These are phyloP conservation scores for Aspergillus sp. DNA, from an alignment of 2,329 filamentous ascomycete genomes.

Conservation along the genomic window DNA sequence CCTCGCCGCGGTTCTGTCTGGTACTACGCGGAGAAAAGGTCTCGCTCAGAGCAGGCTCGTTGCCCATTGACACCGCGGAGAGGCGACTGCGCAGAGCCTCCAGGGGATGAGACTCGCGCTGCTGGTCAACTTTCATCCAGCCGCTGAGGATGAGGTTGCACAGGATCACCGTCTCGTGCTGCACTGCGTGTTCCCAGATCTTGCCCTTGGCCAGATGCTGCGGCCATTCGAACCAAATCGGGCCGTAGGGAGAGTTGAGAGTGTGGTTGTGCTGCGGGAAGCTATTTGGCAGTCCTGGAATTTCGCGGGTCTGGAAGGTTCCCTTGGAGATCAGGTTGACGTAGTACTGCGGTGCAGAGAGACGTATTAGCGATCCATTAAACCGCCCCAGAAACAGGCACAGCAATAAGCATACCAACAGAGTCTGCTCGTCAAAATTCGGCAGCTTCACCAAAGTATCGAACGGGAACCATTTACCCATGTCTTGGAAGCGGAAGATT, in stretches of 20 bases:
- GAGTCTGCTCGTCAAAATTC: slow-evolving; percentile 9
- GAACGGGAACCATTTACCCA: slow-evolving; percentile 31
- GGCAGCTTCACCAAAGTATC: slow-evolving; percentile 24
- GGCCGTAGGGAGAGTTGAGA: slow-evolving; percentile 19
- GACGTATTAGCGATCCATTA: neutral
- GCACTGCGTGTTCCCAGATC: slow-evolving; percentile 14
- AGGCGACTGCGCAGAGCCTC: slow-evolving; percentile 1
- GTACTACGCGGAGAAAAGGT: slow-evolving; percentile 2
- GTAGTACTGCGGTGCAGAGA: slow-evolving; percentile 14
- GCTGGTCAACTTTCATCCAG: slow-evolving; percentile 8
- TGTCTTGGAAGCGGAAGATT: slow-evolving; percentile 14
- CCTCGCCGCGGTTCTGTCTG: slow-evolving; percentile 1
- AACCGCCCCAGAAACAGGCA: slow-evolving; percentile 1
- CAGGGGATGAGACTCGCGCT: neutral
- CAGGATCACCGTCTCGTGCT: slow-evolving; percentile 15
- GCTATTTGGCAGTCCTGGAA: slow-evolving; percentile 10
- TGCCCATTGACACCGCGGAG: slow-evolving; percentile 1
- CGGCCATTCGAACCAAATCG: slow-evolving; percentile 21
- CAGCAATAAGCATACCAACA: slow-evolving; percentile 17
- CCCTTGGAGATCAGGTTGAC: slow-evolving; percentile 17
- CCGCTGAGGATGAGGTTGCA: slow-evolving; percentile 13
- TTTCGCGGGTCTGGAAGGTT: slow-evolving; percentile 1
- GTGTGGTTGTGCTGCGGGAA: slow-evolving; percentile 9
- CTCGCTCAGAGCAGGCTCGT: slow-evolving; percentile 1
- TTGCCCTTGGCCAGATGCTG: slow-evolving; percentile 6